These are phyloP conservation scores for Straminergon stramineum DNA, from an alignment of 225 moss, liverwort and hornwort species.

Conservation along the genomic window DNA sequence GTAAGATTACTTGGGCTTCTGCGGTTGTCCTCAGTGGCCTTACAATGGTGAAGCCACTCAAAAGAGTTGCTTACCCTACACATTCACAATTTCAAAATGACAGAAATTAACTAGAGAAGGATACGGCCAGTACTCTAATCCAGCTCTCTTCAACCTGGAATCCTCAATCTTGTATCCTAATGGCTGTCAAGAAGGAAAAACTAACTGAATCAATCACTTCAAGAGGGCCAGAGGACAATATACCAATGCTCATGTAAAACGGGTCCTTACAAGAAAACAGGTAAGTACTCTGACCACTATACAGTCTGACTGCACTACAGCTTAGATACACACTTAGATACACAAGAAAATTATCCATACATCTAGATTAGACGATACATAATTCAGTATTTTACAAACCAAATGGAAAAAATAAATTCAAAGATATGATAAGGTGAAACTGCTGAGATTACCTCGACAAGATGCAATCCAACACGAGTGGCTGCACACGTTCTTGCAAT, in stretches of 20 bases:
- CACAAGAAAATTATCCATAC: neutral
- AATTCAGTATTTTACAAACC: neutral
- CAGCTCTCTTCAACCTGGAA: slow-evolving; percentile 65
- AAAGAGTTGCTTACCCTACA: neutral
- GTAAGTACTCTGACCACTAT: neutral
- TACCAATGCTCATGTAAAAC: neutral
- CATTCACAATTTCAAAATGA: neutral
- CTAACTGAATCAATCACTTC: neutral
- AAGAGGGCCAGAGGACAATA: neutral
- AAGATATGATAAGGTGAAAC: neutral
- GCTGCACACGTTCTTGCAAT: slow-evolving; percentile 76
- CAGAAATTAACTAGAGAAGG: slow-evolving; percentile 9
- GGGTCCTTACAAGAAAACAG: neutral
- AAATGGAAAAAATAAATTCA: neutral
- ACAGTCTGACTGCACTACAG: neutral
- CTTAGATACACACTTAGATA: neutral
- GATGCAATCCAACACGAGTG: slow-evolving; percentile 56
- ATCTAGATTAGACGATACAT: neutral
- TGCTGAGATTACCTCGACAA: slow-evolving; percentile 39
- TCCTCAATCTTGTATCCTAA: slow-evolving; percentile 60
- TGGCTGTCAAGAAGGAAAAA: slow-evolving; percentile 19
- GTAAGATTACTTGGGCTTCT: too few relatives aligned
- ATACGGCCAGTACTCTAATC: slow-evolving; percentile 76
- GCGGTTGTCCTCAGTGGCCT: neutral
- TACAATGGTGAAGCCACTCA: neutral